These are phyloP conservation scores for Pyrus betulifolia DNA, from an alignment of 306 rosid genomes.

Conservation along the genomic window DNA sequence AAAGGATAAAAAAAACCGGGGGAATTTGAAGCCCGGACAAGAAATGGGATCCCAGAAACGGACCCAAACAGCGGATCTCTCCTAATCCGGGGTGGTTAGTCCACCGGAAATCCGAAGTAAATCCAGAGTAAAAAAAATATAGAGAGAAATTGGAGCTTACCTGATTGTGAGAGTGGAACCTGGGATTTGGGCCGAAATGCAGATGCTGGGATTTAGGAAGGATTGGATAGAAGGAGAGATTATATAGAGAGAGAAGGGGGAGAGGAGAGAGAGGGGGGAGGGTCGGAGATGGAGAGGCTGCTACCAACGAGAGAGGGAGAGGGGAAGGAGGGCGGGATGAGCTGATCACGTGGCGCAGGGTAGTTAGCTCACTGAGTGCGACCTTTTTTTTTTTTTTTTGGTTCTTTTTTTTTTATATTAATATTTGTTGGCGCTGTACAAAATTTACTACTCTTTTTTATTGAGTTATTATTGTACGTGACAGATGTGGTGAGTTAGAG, in stretches of 20 bases:
- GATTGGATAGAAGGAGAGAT: not conserved
- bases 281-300: not conserved
- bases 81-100: not conserved
- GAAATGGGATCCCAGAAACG: not conserved
- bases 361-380: conserved; percentile 35
- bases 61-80: conserved; percentile 17
- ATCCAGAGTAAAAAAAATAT: not conserved
- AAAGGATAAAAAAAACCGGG: not conserved
- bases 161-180: conserved; percentile 15
- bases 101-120: not conserved
- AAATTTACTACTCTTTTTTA: not conserved
- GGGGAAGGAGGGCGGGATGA: conserved; percentile 1
- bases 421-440: not conserved
- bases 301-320: conserved; percentile 16
- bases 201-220: conserved; percentile 11
- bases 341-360: conserved; percentile 56
- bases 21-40: not conserved
- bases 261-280: not conserved
- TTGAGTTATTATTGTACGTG: not conserved
- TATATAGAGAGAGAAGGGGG: conserved; percentile 23
- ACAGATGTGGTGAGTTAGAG: not conserved
- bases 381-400: not conserved
- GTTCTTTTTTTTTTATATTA: not conserved
- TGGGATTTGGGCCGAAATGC: not conserved
- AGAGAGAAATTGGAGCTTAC: conserved; percentile 14